Evolutionary conservation across 2,329 filamentous ascomycete genomes (phyloP), one percentile per base, ranked within the genome.

Genomic region (Tolypocladium pustulatum): DNA sequence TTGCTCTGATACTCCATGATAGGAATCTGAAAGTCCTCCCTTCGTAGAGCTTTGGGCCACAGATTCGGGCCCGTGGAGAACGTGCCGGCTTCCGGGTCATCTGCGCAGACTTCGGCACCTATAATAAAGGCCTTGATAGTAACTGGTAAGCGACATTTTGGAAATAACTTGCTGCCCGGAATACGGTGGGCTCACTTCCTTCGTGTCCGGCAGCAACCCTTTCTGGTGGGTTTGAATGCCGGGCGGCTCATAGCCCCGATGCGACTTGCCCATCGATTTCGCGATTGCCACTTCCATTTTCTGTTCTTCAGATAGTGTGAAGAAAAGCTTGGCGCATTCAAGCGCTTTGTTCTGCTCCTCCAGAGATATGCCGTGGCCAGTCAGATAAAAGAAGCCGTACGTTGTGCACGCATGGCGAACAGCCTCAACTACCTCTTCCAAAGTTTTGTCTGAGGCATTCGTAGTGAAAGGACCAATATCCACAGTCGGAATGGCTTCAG

Each of bases 341-440:
- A 69, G 60, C 20, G 64, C 62, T 27, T 62, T 43, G 1, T 61
- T 56, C 30, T 63, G 64, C 40, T 63, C 55, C 37, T 66, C 63
- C 1, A 59, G 22, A 22, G 65, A 58, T 22, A 71, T 61, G 3
- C 69, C 69, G 49, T 71, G 69, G 3, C 67, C 69, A 43, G 66
- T 61, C 1, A 68, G 65, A 41, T 69, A 65, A 58, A 71, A 71
- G 62, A 71, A 71, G 20, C 69, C 69, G 34, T 69, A 70, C 1
- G 58, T 67, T 1, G 61, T 64, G 57, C 63, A 67, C 6, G 68
- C 68, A 41, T 69, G 60, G 13, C 64, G 61, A 54, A 69, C 61
- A 9, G 61, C 60, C 6, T 69, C 61, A 10, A 69, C 66, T n/a
- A 68, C 67, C 17, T 60, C 57, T 7, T 56, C 56, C 34, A 64